Evolutionary conservation across 495 filamentous ascomycete species (phyloP).

Genomic region (Parathielavia hyrcaniae): DNA sequence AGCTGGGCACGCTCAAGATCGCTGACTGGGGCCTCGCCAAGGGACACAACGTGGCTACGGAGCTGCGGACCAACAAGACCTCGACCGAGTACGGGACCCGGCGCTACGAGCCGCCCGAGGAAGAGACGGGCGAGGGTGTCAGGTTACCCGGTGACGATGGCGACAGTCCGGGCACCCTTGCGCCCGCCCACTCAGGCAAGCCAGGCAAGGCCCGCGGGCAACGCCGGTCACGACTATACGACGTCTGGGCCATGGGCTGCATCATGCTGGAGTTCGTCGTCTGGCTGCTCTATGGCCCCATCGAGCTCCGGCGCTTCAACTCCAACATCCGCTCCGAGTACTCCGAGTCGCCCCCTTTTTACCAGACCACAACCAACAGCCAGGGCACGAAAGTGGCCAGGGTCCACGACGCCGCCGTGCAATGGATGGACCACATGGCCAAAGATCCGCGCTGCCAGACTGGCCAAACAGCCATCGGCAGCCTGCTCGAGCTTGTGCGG

Average conservation of each 20-base stretch:
- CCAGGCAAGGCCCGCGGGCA: too few relatives aligned
- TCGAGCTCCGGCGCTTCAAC: slow-evolving; percentile 18
- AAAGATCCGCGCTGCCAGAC: neutral
- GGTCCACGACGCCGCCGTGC: neutral
- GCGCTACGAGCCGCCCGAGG: slow-evolving; percentile 28
- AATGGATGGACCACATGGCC: slow-evolving; percentile 5
- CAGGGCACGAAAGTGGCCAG: neutral
- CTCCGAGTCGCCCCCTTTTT: neutral
- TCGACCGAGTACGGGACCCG: slow-evolving; percentile 15
- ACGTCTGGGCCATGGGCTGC: slow-evolving; percentile 39
- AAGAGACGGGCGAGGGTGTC: slow-evolving; percentile 1
- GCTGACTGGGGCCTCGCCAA: slow-evolving; percentile 28
- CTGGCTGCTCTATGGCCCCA: slow-evolving; percentile 33
- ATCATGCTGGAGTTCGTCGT: slow-evolving; percentile 33
- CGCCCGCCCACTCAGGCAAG: too few relatives aligned
- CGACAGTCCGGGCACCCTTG: too few relatives aligned
- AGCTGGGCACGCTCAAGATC: slow-evolving; percentile 22
- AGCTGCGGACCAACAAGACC: slow-evolving; percentile 12
- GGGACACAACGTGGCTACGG: slow-evolving; percentile 11
- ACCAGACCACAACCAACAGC: neutral
- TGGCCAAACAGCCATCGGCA: neutral
- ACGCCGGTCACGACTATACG: slow-evolving; percentile 29
- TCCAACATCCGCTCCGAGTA: neutral
- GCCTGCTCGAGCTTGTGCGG: slow-evolving; percentile 3
- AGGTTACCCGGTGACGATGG: too few relatives aligned